phyloP scores from a whole-genome alignment of 208 protist species.

The Trichomonas vaginalis region DNA sequence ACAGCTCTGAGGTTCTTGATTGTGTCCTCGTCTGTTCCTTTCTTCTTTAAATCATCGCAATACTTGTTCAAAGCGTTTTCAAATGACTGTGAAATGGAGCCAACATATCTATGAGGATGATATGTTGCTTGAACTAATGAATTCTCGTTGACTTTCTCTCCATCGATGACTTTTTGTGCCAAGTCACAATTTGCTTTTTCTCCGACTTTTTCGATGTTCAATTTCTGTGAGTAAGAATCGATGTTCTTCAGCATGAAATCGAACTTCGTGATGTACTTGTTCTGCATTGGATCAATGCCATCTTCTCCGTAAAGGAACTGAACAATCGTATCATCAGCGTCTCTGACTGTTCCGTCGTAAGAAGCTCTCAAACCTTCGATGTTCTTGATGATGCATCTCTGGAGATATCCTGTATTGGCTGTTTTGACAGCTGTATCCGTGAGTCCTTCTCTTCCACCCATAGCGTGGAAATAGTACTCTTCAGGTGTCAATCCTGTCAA shows the following conservation, averaged over 20 bases:
- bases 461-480: slow-evolving; percentile 97
- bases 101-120: neutral
- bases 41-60: neutral
- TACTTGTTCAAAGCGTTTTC: neutral
- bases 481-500: slow-evolving; percentile 93
- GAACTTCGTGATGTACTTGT: neutral
- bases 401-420: slow-evolving; percentile 65
- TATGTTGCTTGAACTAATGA: neutral
- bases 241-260: neutral
- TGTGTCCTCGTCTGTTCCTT: neutral
- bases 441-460: slow-evolving; percentile 97
- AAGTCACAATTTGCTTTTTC: neutral
- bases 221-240: neutral
- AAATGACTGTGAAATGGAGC: neutral
- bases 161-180: neutral
- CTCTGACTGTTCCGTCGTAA: slow-evolving; percentile 42
- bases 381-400: slow-evolving; percentile 74
- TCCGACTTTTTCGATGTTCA: neutral
- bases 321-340: slow-evolving; percentile 40
- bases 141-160: neutral
- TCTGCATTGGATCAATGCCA: slow-evolving; percentile 44
- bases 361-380: slow-evolving; percentile 58
- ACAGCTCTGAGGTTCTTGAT: neutral
- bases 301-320: slow-evolving; percentile 93
- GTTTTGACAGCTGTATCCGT: slow-evolving; percentile 99